These are phyloP conservation scores for Dalbergia oliveri DNA, from an alignment of 306 rosid genomes.

Conservation along the genomic window DNA sequence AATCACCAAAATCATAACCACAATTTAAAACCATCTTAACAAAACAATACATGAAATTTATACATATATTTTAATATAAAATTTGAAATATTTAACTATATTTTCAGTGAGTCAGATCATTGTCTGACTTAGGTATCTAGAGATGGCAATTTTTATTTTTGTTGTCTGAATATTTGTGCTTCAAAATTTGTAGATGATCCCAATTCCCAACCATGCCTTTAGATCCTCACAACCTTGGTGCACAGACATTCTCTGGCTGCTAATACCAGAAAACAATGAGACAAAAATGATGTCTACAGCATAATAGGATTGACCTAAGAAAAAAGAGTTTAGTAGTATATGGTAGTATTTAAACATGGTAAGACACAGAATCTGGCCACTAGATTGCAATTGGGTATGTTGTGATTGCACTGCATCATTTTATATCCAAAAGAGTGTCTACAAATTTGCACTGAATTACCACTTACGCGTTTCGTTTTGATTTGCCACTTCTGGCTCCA, in stretches of 20 bases:
- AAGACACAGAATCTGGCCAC: conserved; percentile 44
- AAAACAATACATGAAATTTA: not conserved
- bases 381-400: conserved; percentile 39
- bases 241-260: conserved; percentile 23
- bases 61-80: not conserved
- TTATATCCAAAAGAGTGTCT: conserved; percentile 26
- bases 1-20: too few relatives aligned
- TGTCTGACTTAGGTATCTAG: not conserved
- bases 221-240: not conserved
- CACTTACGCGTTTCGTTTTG: conserved; percentile 19
- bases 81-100: not conserved
- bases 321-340: not conserved
- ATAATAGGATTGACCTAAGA: conserved; percentile 42
- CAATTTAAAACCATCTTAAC: not conserved
- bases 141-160: not conserved
- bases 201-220: conserved; percentile 27
- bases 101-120: not conserved
- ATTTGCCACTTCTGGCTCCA: conserved; percentile 26
- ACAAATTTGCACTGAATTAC: conserved; percentile 10
- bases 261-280: conserved; percentile 20
- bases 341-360: conserved; percentile 2
- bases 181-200: not conserved
- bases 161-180: not conserved
- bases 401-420: conserved; percentile 37
- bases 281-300: conserved; percentile 46